Base-by-base conservation (phyloP, 345 rosid species). In the Brassica carinata region DNA sequence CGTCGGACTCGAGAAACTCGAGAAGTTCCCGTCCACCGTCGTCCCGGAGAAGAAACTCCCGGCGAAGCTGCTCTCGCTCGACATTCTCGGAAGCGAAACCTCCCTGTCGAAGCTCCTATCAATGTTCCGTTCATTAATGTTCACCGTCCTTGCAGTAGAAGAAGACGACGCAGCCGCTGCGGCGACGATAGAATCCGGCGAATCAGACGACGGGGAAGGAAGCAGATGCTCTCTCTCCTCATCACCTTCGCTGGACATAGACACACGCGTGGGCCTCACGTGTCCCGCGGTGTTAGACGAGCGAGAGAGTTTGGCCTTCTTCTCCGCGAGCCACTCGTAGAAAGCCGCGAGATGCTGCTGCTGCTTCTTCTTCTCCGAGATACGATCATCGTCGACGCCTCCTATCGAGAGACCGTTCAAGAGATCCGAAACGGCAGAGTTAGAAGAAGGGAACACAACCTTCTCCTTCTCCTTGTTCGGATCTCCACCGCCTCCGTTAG, bases 31-130 rank as follows among this genome's bases (percentile, higher is more conserved):
- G 11, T 90, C 97, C 63, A 86, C 66, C n/a, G 97, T 91, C 57
- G 91, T 88, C 69, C 88, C 98, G 2, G 97, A 91, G 85, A 91
- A 90, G 87, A 90, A 89, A 83, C 98, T 94, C 9, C 91, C 92
- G 0, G 89, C 90, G 53, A 86, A 90, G 72, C 97, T 91, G 73
- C 98, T 95, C 74, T 90, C 97, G 53, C 98, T 95, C 0, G 98
- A 91, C 57, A 91, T 67, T 83, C 98, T 83, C 31, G 89, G 90
- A 84, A 91, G 84, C 7, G 97, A 93, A 13, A 89, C 88, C 78
- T 86, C 89, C 43, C 88, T 86, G 9, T 90, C 96, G 75, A 90
- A 87, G 77, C 77, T 85, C 77, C 84, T 73, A 65, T 87, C 92
- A 74, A 81, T 87, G 26, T 82, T 83, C 33, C 87, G 73, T 45